Evolutionary conservation across 768 basidiomycete genomes (phyloP).

Genomic region (Suillus cothurnatus): DNA sequence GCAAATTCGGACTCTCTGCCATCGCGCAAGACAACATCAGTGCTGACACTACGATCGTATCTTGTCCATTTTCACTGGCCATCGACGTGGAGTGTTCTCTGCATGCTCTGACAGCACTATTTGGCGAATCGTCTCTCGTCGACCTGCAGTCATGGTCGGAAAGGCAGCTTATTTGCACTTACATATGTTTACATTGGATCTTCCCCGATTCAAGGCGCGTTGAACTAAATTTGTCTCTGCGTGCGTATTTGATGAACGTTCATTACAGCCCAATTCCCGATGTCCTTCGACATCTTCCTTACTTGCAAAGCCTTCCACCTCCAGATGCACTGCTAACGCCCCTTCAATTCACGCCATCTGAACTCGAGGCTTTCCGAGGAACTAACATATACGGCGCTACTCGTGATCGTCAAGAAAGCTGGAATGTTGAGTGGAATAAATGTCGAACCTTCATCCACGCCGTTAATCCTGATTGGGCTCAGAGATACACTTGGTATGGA

Average conservation of each 20-base stretch:
- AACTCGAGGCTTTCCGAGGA: slow-evolving; percentile 69
- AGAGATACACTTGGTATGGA: slow-evolving; percentile 68
- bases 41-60: slow-evolving; percentile 56
- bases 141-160: slow-evolving; percentile 51
- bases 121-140: slow-evolving; percentile 28
- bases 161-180: slow-evolving; percentile 68
- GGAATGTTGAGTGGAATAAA: slow-evolving; percentile 62
- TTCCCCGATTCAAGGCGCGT: slow-evolving; percentile 39
- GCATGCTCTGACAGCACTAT: slow-evolving; percentile 43
- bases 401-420: slow-evolving; percentile 59
- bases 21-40: slow-evolving; percentile 51
- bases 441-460: slow-evolving; percentile 47
- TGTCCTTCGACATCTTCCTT: slow-evolving; percentile 49
- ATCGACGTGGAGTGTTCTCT: slow-evolving; percentile 57
- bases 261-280: slow-evolving; percentile 12
- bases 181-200: slow-evolving; percentile 68
- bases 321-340: slow-evolving; percentile 64
- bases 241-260: slow-evolving; percentile 9
- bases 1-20: slow-evolving; percentile 49
- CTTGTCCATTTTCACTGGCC: slow-evolving; percentile 66
- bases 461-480: slow-evolving; percentile 44
- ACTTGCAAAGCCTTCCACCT: slow-evolving; percentile 68
- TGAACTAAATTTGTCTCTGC: neutral
- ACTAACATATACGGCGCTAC: slow-evolving; percentile 84
- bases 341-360: slow-evolving; percentile 64